These are phyloP conservation scores for Apiotrichum sp. DNA, from an alignment of 1,284 basidiomycete species.

Conservation along the genomic window DNA sequence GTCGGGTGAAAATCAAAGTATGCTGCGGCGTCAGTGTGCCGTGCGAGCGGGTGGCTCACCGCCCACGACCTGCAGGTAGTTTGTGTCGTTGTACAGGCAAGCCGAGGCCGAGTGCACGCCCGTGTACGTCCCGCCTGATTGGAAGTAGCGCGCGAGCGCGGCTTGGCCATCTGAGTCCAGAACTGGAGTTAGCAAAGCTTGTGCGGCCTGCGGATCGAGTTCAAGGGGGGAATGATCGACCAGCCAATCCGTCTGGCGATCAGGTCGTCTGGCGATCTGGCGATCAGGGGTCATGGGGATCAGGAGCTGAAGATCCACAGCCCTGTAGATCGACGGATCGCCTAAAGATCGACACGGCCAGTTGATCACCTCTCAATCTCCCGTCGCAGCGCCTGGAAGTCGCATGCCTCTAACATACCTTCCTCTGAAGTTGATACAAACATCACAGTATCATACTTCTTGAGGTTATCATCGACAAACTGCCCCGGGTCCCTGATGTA, in stretches of 20 bases:
- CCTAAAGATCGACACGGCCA: no score
- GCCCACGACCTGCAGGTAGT: constrained; percentile 55
- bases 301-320: no score
- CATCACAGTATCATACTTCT: not conserved
- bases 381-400: no score
- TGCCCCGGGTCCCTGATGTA: not conserved
- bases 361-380: no score
- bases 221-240: constrained; percentile 22
- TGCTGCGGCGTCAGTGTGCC: constrained; percentile 59
- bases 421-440: constrained; percentile 2
- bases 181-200: constrained; percentile 47
- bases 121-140: constrained; percentile 47
- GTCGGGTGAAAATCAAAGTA: constrained; percentile 69
- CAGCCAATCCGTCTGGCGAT: no score
- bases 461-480: not conserved
- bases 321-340: no score
- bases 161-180: constrained; percentile 57
- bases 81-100: constrained; percentile 60
- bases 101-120: constrained; percentile 58
- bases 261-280: no score
- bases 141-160: constrained; percentile 61
- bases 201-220: constrained; percentile 58
- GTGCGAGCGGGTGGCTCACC: constrained; percentile 51
- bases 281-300: no score
- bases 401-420: not conserved